phyloP scores from a whole-genome alignment of 805 yeast genomes.

The Hanseniaspora thailandica region DNA sequence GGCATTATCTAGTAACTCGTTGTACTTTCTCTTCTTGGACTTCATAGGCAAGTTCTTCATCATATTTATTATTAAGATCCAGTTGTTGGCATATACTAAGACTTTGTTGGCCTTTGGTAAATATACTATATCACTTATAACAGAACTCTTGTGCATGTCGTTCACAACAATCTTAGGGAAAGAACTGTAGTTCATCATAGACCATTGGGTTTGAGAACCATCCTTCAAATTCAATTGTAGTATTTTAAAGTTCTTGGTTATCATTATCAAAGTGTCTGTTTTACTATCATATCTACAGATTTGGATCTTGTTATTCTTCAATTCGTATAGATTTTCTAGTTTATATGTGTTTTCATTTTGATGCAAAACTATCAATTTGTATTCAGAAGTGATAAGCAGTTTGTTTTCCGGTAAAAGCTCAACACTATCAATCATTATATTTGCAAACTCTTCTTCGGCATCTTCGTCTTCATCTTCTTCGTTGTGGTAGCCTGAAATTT shows the following conservation, averaged over 20 bases:
- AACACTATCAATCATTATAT: background rate
- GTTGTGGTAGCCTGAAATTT: background rate
- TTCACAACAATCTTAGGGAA: constrained; percentile 12
- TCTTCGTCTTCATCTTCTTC: constrained; percentile 5
- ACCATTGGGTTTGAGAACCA: constrained; percentile 11
- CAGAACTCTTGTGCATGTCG: constrained; percentile 7
- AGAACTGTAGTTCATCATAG: constrained; percentile 1
- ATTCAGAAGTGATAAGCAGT: background rate
- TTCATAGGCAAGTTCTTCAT: constrained; percentile 13
- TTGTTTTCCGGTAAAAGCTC: constrained; percentile 8
- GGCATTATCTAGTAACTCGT: constrained; percentile 4
- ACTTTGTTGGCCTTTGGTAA: constrained; percentile 1
- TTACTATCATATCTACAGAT: constrained; percentile 2
- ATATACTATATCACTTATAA: constrained; percentile 1
- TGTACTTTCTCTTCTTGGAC: constrained; percentile 12
- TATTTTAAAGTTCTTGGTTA: constrained; percentile 12
- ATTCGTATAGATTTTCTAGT: constrained; percentile 1
- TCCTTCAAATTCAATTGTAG: background rate
- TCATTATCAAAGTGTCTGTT: background rate
- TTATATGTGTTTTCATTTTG: background rate
- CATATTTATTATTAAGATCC: constrained; percentile 8
- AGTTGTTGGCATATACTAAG: constrained; percentile 6
- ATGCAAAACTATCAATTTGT: constrained; percentile 1
- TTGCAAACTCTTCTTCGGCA: constrained; percentile 10
- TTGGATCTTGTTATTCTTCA: background rate